Evolutionary conservation across 192 early-diverging fungal genomes (phyloP).

Genomic region (Coemansia sp.): DNA sequence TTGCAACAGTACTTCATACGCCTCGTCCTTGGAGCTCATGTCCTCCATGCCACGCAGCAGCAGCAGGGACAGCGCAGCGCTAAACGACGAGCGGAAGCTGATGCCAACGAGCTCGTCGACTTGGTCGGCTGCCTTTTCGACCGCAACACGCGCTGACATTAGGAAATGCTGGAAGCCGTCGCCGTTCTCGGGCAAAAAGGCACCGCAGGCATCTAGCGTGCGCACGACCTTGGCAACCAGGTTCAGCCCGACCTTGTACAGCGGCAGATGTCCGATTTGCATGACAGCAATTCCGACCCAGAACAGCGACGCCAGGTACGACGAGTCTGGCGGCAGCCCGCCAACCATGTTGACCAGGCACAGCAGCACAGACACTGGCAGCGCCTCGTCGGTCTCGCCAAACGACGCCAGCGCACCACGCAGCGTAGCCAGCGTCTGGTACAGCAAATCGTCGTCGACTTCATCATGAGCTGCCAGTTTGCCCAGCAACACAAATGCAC

Average conservation of each 20-base stretch:
- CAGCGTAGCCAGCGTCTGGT: constrained; percentile 87
- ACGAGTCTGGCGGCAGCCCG: constrained; percentile 76
- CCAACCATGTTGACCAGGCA: constrained; percentile 88
- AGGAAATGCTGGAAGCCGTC: constrained; percentile 73
- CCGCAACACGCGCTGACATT: constrained; percentile 67
- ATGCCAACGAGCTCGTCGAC: constrained; percentile 76
- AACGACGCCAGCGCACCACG: constrained; percentile 83
- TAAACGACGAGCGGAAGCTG: constrained; percentile 83
- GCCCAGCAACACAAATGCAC: constrained; percentile 89
- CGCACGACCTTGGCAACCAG: constrained; percentile 72
- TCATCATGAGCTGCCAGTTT: constrained; percentile 80
- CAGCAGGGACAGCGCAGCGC: constrained; percentile 78
- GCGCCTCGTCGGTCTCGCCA: constrained; percentile 74
- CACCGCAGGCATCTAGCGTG: constrained; percentile 71
- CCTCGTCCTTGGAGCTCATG: constrained; percentile 69
- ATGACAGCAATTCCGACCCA: constrained; percentile 88
- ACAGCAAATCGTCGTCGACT: constrained; percentile 90
- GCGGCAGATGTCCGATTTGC: constrained; percentile 79
- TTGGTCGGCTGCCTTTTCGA: constrained; percentile 68
- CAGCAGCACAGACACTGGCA: constrained; percentile 86
- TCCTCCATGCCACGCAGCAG: constrained; percentile 84
- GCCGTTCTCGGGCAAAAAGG: constrained; percentile 62
- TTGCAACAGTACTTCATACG: constrained; percentile 67
- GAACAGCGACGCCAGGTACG: constrained; percentile 82
- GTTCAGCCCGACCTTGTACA: constrained; percentile 72